Base-by-base conservation (phyloP, 805 yeast species). In the Myxozyma melibiosi region DNA sequence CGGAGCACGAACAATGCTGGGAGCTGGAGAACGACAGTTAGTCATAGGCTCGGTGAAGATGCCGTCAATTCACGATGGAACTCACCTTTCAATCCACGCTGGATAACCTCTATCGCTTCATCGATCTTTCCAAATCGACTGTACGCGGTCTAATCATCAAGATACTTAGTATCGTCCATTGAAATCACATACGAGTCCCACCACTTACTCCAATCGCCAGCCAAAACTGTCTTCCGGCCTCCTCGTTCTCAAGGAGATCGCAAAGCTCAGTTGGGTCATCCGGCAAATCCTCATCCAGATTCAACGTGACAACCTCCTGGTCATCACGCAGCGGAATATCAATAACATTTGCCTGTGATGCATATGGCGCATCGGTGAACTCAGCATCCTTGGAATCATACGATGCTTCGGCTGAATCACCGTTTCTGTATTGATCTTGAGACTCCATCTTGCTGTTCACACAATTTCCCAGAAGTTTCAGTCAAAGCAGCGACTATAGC, bases 191-290 rank as follows among this genome's bases (percentile, higher is more conserved):
- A 16, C 7, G 13, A 14, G 31, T 13, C 13, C n/a, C 14, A 2
- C 2, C 14, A 56, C 66, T 7, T 62, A 65, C 69, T 1, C 96
- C 91, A 61, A 91, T 84, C 22, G 86, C 80, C 18, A 89, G 73
- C 99, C 99, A 94, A 73, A 84, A 88, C 68, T 85, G 84, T 53
- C 80, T 77, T 22, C 81, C 83, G 48, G 92, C 85, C 55, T 81
- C 82, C 73, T 94, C 98, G 63, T 87, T 88, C 61, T 87, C 86
- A 61, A 94, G 76, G 61, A 92, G 80, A 27, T 82, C 80, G 63
- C 87, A 83, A 61, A 94, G 78, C 68, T 94, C 98, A 43, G 83
- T 79, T 3, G 96, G 88, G 70, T 92, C 96, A 22, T 88, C 96
- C 3, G 96, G 96, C 55, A 90, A 77, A 68, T 92, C 98, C 34